Conservation (phyloP, 495 filamentous ascomycete species). For the Penicillium silybi region DNA sequence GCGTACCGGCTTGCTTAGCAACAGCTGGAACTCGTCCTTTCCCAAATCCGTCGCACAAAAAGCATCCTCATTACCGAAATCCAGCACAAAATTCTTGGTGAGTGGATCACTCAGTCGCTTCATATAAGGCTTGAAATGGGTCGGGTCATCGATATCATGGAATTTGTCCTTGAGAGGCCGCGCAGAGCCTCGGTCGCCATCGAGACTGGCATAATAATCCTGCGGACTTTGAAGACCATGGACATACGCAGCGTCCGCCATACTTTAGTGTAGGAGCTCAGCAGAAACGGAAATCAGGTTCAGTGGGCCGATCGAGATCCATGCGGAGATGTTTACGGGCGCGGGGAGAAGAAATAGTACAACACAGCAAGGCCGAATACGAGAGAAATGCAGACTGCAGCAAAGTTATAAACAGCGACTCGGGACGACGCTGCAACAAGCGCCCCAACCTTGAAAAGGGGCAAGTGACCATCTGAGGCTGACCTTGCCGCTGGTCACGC, state of each 20-base stretch:
- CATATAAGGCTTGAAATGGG: constrained; percentile 41
- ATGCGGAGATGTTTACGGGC: background rate
- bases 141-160: constrained; percentile 51
- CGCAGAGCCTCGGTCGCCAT: background rate
- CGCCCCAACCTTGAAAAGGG: constrained; percentile 2
- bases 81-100: constrained; percentile 64
- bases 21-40: constrained; percentile 35
- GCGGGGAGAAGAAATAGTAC: background rate
- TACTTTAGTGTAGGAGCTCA: background rate
- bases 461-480: constrained; percentile 19
- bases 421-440: background rate
- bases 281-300: background rate
- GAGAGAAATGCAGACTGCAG: background rate
- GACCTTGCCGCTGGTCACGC: constrained; percentile 22
- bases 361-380: background rate
- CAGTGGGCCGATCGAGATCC: background rate
- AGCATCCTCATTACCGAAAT: constrained; percentile 63
- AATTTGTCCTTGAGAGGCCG: constrained; percentile 35
- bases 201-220: constrained; percentile 39
- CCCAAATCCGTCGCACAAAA: constrained; percentile 58
- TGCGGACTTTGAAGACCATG: constrained; percentile 20
- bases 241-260: constrained; percentile 11
- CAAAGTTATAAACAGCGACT: background rate
- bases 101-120: constrained; percentile 28
- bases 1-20: constrained; percentile 34